Conservation (phyloP, 495 filamentous ascomycete species). For the Astrothelium subdiscretum region DNA sequence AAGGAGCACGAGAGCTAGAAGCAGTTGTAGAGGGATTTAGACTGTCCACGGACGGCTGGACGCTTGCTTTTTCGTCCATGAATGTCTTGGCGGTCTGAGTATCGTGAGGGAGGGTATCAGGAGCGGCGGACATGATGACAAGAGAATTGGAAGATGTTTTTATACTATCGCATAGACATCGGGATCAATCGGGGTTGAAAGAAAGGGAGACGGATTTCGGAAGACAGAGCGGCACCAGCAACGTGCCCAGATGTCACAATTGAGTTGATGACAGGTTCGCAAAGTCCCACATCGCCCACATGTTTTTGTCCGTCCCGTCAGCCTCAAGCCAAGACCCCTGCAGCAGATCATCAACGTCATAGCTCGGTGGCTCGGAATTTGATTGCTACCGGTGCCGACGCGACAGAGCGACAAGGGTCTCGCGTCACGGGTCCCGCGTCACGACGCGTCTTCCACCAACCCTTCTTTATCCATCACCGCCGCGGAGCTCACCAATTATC, state of each 20-base stretch:
- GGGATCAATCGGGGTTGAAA: not conserved
- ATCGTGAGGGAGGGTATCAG: not conserved
- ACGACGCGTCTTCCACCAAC: conserved; percentile 14
- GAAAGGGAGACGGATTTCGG: not conserved
- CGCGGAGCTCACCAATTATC: not conserved
- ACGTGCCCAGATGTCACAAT: not conserved
- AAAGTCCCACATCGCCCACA: too few species aligned
- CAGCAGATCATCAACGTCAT: not conserved
- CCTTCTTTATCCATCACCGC: not conserved
- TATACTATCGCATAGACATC: not conserved
- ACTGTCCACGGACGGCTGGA: not conserved
- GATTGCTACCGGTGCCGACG: not conserved
- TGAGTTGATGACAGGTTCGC: not conserved
- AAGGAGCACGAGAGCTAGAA: not conserved
- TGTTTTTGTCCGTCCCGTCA: too few species aligned
- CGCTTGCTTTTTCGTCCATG: not conserved
- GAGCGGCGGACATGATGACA: not conserved
- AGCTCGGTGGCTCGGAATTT: not conserved
- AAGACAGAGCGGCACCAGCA: too few species aligned
- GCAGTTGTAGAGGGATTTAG: not conserved
- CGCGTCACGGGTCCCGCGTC: too few species aligned
- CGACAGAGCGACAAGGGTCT: not conserved
- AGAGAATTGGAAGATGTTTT: not conserved
- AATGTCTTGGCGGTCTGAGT: not conserved
- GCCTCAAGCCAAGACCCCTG: not conserved